Evolutionary conservation across 1,139 yeast species (phyloP).

Genomic region (Kurtzmaniella natalensis): DNA sequence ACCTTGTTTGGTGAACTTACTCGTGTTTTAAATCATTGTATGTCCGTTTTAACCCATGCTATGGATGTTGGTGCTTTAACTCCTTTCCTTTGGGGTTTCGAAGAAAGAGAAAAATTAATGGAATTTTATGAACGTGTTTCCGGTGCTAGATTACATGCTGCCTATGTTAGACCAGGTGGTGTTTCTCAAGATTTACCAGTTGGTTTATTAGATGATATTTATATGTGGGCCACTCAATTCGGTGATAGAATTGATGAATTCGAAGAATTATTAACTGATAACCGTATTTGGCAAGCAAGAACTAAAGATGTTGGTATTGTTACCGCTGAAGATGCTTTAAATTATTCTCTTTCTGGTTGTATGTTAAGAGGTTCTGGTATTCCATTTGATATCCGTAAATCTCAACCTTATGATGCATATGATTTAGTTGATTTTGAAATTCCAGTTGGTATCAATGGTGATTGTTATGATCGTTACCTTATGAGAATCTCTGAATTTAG

Average conservation of each 20-base stretch:
- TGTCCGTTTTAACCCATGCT: slow-evolving; percentile 85
- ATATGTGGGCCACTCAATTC: slow-evolving; percentile 95
- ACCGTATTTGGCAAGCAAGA: slow-evolving; percentile 91
- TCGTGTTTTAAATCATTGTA: slow-evolving; percentile 76
- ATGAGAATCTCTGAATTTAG: slow-evolving; percentile 90
- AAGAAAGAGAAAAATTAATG: slow-evolving; percentile 90
- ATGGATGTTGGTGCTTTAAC: slow-evolving; percentile 96
- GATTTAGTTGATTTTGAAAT: slow-evolving; percentile 82
- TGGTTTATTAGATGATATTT: slow-evolving; percentile 83
- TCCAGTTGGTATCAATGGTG: slow-evolving; percentile 85
- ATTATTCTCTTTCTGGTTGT: slow-evolving; percentile 78
- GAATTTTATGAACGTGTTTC: slow-evolving; percentile 89
- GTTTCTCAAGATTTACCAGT: slow-evolving; percentile 85
- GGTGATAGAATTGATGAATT: slow-evolving; percentile 91
- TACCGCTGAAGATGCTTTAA: slow-evolving; percentile 83
- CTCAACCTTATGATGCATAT: slow-evolving; percentile 89
- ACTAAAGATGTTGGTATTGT: slow-evolving; percentile 77
- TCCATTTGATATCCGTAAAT: slow-evolving; percentile 81
- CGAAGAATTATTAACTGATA: slow-evolving; percentile 85
- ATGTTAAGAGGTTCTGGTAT: slow-evolving; percentile 91
- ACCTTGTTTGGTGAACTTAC: slow-evolving; percentile 87
- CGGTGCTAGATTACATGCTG: slow-evolving; percentile 87
- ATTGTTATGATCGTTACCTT: slow-evolving; percentile 86
- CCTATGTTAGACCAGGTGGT: slow-evolving; percentile 90
- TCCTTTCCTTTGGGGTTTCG: slow-evolving; percentile 93